Evolutionary conservation across 768 basidiomycete species (phyloP).

Genomic region (Suillus occidentalis): DNA sequence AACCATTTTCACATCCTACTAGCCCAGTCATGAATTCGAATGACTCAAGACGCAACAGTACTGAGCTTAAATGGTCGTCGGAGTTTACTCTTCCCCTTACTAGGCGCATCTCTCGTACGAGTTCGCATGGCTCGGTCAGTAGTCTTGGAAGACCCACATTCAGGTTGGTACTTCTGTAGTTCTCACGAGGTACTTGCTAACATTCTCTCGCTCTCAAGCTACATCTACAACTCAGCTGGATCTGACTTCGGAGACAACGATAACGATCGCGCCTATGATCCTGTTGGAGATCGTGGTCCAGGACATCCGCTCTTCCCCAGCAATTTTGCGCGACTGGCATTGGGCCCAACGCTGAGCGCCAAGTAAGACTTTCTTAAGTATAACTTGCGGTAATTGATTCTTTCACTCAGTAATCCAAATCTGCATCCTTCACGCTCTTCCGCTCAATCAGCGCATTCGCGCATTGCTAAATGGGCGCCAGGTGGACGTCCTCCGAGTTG

Average conservation of each 20-base stretch:
- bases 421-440: slow-evolving; percentile 17
- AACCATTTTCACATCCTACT: slow-evolving; percentile 24
- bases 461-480: slow-evolving; percentile 27
- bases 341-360: slow-evolving; percentile 63
- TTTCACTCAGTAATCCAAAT: slow-evolving; percentile 26
- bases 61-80: slow-evolving; percentile 28
- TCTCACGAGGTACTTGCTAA: background rate
- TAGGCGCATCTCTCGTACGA: slow-evolving; percentile 24
- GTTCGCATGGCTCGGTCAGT: slow-evolving; percentile 26
- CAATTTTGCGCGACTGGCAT: slow-evolving; percentile 68
- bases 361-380: slow-evolving; percentile 38
- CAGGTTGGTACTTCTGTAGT: slow-evolving; percentile 17
- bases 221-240: slow-evolving; percentile 10
- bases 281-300: slow-evolving; percentile 61
- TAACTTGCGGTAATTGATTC: background rate
- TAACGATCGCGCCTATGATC: slow-evolving; percentile 41
- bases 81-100: slow-evolving; percentile 17
- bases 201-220: slow-evolving; percentile 13
- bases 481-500: slow-evolving; percentile 37
- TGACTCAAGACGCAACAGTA: slow-evolving; percentile 22
- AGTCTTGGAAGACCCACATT: slow-evolving; percentile 27
- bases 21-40: slow-evolving; percentile 20
- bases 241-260: slow-evolving; percentile 29
- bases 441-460: slow-evolving; percentile 10
- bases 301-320: slow-evolving; percentile 83